phyloP scores from a whole-genome alignment of 1,284 basidiomycete species.

The Ceratobasidium sp. region DNA sequence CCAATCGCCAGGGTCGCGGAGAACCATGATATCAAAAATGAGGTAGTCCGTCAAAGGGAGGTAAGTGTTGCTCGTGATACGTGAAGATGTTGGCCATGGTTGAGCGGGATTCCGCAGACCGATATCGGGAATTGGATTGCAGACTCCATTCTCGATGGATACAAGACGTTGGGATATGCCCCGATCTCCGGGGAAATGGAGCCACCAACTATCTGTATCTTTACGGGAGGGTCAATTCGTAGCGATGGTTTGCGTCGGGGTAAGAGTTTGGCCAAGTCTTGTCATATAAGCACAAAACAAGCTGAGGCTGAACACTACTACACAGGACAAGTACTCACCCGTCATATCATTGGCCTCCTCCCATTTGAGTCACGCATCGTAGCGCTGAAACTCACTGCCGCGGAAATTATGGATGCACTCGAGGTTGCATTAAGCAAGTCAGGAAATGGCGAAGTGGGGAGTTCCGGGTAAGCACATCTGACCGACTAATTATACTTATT shows the following conservation, averaged over 20 bases:
- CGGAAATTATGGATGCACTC: slow-evolving; percentile 81
- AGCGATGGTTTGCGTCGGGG: slow-evolving; percentile 87
- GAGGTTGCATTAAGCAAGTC: slow-evolving; percentile 57
- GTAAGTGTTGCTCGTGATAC: background rate
- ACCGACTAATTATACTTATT: slow-evolving; percentile 75
- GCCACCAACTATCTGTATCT: slow-evolving; percentile 79
- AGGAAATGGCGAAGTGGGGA: slow-evolving; percentile 46
- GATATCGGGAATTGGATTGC: slow-evolving; percentile 88
- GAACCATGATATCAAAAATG: background rate
- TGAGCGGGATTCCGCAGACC: slow-evolving; percentile 55
- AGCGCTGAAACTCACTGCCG: slow-evolving; percentile 82
- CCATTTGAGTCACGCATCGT: slow-evolving; percentile 89
- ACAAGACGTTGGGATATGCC: slow-evolving; percentile 73
- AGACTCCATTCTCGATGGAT: slow-evolving; percentile 83
- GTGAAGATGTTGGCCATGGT: background rate
- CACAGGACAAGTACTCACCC: too few relatives aligned
- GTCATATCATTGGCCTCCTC: slow-evolving; percentile 85
- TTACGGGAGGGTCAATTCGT: slow-evolving; percentile 83
- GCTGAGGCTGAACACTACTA: slow-evolving; percentile 74
- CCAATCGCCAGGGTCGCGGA: slow-evolving; percentile 56
- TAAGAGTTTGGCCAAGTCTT: slow-evolving; percentile 52
- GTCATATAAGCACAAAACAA: background rate
- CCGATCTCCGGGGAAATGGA: slow-evolving; percentile 53
- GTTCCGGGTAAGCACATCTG: slow-evolving; percentile 80
- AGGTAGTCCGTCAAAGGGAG: background rate